Conservation (phyloP, 2,329 filamentous ascomycete genomes). For the Talaromyces sp. region DNA sequence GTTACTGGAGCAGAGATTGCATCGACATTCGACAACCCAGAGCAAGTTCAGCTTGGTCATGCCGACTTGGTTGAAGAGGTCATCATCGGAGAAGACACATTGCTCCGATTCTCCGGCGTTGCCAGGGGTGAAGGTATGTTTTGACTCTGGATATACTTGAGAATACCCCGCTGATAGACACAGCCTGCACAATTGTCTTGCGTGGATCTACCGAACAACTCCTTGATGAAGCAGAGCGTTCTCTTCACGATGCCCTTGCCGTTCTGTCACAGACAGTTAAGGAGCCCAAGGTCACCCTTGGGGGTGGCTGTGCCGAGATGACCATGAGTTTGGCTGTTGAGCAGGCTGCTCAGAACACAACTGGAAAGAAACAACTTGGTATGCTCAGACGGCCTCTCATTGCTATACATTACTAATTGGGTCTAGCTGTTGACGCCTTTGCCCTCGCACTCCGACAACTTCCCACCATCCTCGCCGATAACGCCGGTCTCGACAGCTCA, state of each 20-base stretch:
- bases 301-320: conserved; percentile 97
- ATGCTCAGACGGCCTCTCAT: background rate
- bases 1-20: conserved; percentile 97
- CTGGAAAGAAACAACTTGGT: conserved; percentile 86
- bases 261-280: conserved; percentile 95
- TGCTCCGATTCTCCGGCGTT: conserved; percentile 96
- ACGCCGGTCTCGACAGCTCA: conserved; percentile 91
- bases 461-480: conserved; percentile 95
- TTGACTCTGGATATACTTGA: background rate
- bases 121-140: conserved; percentile 44
- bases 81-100: conserved; percentile 94
- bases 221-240: conserved; percentile 93
- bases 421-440: conserved; percentile 75
- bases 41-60: conserved; percentile 91
- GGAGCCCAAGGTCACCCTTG: conserved; percentile 89
- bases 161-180: conserved; percentile 38
- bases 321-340: conserved; percentile 98
- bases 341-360: conserved; percentile 84
- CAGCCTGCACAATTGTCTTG: conserved; percentile 94
- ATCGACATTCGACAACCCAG: conserved; percentile 96
- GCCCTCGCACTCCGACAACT: conserved; percentile 85
- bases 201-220: conserved; percentile 96
- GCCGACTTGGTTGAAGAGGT: conserved; percentile 97
- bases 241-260: conserved; percentile 90
- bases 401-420: background rate